Evolutionary conservation across 306 rosid species (phyloP).

Genomic region (Trifolium fragiferum): DNA sequence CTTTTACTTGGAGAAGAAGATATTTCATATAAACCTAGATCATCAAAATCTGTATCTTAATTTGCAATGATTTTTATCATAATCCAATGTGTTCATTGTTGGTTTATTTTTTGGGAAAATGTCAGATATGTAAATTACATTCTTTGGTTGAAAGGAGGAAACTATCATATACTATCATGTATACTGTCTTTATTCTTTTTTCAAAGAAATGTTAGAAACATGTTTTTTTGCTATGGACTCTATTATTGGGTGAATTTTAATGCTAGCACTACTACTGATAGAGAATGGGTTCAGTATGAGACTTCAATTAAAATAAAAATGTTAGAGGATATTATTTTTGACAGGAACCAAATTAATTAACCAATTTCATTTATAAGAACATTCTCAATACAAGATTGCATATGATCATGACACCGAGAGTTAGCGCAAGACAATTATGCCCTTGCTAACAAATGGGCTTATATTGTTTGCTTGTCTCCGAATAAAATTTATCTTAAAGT

Average conservation of each 20-base stretch:
- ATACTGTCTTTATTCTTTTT: conserved; percentile 16
- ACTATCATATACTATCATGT: conserved; percentile 41
- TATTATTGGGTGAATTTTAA: neutral
- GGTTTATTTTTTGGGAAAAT: conserved; percentile 28
- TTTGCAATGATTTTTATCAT: conserved; percentile 17
- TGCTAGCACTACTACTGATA: no score
- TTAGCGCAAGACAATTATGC: no score
- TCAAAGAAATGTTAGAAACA: neutral
- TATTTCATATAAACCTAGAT: conserved; percentile 53
- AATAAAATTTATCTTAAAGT: no score
- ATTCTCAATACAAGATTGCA: no score
- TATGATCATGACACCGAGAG: no score
- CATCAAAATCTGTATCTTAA: conserved; percentile 43
- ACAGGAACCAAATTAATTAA: no score
- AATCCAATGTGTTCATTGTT: conserved; percentile 23
- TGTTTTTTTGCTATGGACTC: neutral
- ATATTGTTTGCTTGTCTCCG: no score
- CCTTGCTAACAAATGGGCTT: no score
- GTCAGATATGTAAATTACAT: conserved; percentile 45
- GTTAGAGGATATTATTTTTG: no score
- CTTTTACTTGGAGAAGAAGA: conserved; percentile 87
- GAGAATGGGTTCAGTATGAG: no score
- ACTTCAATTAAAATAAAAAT: no score
- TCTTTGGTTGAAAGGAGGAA: conserved; percentile 43
- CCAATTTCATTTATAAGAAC: no score